A percentile compares a stretch with the other conserved stretches of the same genome.
Conservation (phyloP, 305 asterid species). For the Vinca major region DNA sequence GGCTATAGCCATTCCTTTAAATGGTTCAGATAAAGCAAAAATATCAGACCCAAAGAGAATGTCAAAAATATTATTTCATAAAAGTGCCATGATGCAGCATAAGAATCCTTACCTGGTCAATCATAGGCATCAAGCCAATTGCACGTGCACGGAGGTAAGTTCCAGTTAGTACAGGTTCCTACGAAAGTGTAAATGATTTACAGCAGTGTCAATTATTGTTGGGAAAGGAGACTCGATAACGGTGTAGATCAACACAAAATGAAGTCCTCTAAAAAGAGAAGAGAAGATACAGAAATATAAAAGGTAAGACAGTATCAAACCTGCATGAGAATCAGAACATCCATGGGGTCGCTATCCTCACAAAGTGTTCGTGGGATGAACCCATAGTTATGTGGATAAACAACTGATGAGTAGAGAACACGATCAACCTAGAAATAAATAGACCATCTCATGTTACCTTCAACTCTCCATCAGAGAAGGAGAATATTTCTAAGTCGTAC, state of each 20-base stretch:
- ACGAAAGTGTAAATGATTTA: background rate
- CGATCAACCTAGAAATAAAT: constrained; percentile 55
- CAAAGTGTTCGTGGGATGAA: constrained; percentile 88
- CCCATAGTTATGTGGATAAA: constrained; percentile 90
- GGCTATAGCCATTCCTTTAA: background rate
- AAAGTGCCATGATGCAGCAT: background rate
- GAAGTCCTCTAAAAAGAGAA: background rate
- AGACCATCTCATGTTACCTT: background rate
- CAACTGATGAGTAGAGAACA: constrained; percentile 85
- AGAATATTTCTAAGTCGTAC: background rate
- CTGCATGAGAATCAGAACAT: constrained; percentile 88
- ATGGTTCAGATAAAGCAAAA: background rate
- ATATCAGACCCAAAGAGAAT: background rate
- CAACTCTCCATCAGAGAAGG: background rate
- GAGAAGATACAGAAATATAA: background rate
- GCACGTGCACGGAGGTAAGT: constrained; percentile 90
- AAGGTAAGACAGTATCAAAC: constrained; percentile 24
- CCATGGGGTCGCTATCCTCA: constrained; percentile 88
- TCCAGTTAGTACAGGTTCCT: constrained; percentile 90
- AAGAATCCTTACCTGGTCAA: constrained; percentile 59
- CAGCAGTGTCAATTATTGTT: background rate
- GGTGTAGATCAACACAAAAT: background rate
- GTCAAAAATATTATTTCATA: background rate
- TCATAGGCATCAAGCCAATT: constrained; percentile 97
- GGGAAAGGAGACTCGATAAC: background rate